A percentile compares a stretch with the other conserved stretches of the same genome.
Evolutionary conservation across 129 eudicot species (phyloP).

Genomic region (Helianthus tuberosus): DNA sequence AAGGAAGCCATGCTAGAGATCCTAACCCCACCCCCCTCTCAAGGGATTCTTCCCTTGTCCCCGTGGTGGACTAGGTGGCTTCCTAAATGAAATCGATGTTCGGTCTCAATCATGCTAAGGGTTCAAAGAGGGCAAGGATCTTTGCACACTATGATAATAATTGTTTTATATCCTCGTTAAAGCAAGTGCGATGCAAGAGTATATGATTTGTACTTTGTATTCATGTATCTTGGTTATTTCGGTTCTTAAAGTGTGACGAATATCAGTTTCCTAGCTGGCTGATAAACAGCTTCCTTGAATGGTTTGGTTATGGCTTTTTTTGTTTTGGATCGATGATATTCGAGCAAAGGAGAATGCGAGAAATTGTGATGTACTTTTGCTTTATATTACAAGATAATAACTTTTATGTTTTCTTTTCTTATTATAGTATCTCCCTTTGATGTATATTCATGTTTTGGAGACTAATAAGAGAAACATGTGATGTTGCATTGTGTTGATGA

Average conservation of each 20-base stretch:
- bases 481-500: neutral
- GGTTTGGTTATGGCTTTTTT: neutral
- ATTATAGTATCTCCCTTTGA: neutral
- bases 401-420: neutral
- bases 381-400: neutral
- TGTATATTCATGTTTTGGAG: neutral
- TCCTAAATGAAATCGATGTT: too few species aligned
- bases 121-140: too few species aligned
- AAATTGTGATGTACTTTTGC: neutral
- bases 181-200: neutral
- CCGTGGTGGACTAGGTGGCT: too few species aligned
- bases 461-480: constrained; percentile 1
- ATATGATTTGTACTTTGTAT: neutral
- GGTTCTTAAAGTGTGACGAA: too few species aligned
- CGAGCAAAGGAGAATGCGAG: neutral
- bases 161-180: neutral
- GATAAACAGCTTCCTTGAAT: too few species aligned
- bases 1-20: too few species aligned
- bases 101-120: too few species aligned
- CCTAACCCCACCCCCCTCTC: too few species aligned
- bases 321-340: neutral
- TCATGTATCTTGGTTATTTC: neutral
- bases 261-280: too few species aligned
- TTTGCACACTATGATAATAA: neutral
- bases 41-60: too few species aligned